phyloP scores from a whole-genome alignment of 768 basidiomycete genomes.

The Cystofilobasidium macerans region DNA sequence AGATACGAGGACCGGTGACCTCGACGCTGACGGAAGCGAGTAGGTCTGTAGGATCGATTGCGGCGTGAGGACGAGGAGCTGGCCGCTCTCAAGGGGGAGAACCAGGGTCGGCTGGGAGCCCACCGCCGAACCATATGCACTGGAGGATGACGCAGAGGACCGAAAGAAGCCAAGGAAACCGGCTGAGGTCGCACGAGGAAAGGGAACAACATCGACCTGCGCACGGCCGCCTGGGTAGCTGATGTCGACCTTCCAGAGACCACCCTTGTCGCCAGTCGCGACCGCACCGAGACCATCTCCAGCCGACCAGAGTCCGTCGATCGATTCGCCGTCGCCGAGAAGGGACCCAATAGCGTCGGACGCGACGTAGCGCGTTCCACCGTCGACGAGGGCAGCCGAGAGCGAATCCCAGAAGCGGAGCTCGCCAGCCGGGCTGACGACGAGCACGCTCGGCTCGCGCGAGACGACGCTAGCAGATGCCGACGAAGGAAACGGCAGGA shows the following conservation, averaged over 20 bases:
- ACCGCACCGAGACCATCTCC: conserved; percentile 28
- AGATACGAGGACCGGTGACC: conserved; percentile 28
- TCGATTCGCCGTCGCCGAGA: conserved; percentile 32
- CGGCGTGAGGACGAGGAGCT: conserved; percentile 26
- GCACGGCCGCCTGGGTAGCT: conserved; percentile 32
- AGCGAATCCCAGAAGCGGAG: conserved; percentile 82
- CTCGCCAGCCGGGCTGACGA: conserved; percentile 58
- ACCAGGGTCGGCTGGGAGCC: conserved; percentile 27
- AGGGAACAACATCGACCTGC: conserved; percentile 21
- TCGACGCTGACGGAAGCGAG: conserved; percentile 17
- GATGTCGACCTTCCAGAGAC: conserved; percentile 28
- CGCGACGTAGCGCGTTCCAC: conserved; percentile 33
- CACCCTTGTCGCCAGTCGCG: background rate
- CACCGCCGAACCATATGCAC: conserved; percentile 5
- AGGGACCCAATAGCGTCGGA: conserved; percentile 13
- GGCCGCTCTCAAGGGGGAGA: conserved; percentile 27
- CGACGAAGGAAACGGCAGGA: conserved; percentile 9
- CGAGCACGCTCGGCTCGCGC: conserved; percentile 70
- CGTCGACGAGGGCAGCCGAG: conserved; percentile 36
- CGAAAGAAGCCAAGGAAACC: conserved; percentile 36
- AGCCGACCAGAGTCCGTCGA: conserved; percentile 31
- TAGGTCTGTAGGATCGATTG: conserved; percentile 15
- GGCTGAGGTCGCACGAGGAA: conserved; percentile 31
- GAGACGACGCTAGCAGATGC: background rate
- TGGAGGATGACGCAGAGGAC: conserved; percentile 27